phyloP scores from a whole-genome alignment of 306 rosid species.

The Cicer arietinum region DNA sequence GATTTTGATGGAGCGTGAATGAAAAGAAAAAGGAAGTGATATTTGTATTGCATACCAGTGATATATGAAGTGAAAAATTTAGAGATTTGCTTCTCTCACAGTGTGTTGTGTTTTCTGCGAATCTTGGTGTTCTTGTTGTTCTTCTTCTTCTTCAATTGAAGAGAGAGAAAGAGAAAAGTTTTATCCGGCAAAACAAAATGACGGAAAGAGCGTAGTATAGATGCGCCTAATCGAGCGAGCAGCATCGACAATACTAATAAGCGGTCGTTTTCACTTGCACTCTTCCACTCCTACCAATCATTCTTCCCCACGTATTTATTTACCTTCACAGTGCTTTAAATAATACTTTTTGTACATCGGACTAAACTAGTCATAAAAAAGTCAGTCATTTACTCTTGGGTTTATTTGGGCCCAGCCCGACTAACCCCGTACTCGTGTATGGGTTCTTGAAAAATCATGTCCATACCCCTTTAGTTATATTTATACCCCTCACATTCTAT shows the following conservation, averaged over 20 bases:
- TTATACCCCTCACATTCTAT: too few relatives aligned
- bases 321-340: too few relatives aligned
- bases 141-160: slow-evolving; percentile 32
- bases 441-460: too few relatives aligned
- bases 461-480: too few relatives aligned
- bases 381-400: too few relatives aligned
- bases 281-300: neutral
- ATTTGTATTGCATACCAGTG: slow-evolving; percentile 53
- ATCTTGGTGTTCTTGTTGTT: neutral
- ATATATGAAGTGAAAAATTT: slow-evolving; percentile 37
- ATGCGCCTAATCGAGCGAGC: slow-evolving; percentile 22
- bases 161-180: slow-evolving; percentile 18
- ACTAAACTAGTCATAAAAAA: too few relatives aligned
- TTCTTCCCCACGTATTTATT: slow-evolving; percentile 26
- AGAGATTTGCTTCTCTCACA: slow-evolving; percentile 54
- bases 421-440: too few relatives aligned
- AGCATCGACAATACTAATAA: neutral
- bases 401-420: too few relatives aligned
- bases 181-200: neutral
- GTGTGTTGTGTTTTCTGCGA: slow-evolving; percentile 44
- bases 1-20: slow-evolving; percentile 22
- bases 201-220: too few relatives aligned
- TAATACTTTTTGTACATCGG: too few relatives aligned
- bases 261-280: slow-evolving; percentile 37
- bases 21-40: slow-evolving; percentile 38